Evolutionary conservation across 2,329 filamentous ascomycete genomes (phyloP), one percentile per base, ranked within the genome.

Genomic region (Stagonosporopsis rhizophila): DNA sequence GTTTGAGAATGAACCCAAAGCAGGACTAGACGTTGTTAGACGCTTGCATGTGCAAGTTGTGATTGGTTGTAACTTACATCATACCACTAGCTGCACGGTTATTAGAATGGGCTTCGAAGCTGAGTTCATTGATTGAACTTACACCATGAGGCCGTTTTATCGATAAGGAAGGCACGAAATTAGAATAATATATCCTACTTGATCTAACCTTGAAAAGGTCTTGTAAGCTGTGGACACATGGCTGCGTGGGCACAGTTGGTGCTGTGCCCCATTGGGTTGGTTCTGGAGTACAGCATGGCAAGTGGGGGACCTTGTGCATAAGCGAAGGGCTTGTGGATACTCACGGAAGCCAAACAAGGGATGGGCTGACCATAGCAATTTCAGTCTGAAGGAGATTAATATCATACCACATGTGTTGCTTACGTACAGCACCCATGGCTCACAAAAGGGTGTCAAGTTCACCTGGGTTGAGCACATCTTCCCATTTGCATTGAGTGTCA

Each of bases 91-190:
- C 46, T 51, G 40, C 2, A 38, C 25, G 23, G 32, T 37, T 51
- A 15, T 51, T 44, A 48, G 45, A 27, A 11, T 8, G 8, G 25
- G 44, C 14, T 37, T 22, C 14, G 14, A 19, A 37, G 19, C 15
- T 14, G 11, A n/a, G 25, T 4, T 19, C 4, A 4, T 37, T 1
- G 44, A 14, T n/a, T 37, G 32, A 46, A 46, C 44, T 46, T 46
- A 46, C 44, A 55, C 52, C 52, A 56, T 56, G 52, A 56, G 52
- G 52, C 52, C 52, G 52, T 56, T 56, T 56, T 55, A 55, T 55
- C 52, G 52, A 56, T 56, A 51, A 56, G 46, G 14, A n/a, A 1
- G 15, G 22, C 19, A 15, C 15, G n/a, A 34, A 35, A 20, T 19
- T 4, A 11, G 4, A 0, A 7, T 14, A 20, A 35, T 35, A 38